phyloP scores from a whole-genome alignment of 495 filamentous ascomycete species.

The Podospora anserina region DNA sequence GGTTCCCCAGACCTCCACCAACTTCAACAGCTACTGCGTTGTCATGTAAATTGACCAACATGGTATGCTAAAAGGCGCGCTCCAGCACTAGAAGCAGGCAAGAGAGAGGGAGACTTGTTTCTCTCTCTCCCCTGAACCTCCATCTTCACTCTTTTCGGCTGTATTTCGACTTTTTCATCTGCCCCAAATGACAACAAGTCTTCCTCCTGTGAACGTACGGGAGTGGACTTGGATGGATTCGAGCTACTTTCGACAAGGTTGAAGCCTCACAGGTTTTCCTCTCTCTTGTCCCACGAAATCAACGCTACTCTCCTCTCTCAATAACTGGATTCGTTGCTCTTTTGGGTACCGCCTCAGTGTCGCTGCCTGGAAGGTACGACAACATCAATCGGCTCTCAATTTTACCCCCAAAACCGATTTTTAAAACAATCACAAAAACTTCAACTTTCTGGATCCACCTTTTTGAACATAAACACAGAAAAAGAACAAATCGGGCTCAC shows the following conservation, averaged over 20 bases:
- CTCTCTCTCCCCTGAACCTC: background rate
- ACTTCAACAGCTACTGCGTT: conserved; percentile 37
- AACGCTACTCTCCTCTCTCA: background rate
- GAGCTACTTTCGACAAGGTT: background rate
- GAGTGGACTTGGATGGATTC: background rate
- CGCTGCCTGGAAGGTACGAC: background rate
- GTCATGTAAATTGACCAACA: conserved; percentile 37
- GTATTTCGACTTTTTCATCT: background rate
- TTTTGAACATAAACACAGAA: background rate
- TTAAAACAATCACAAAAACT: background rate
- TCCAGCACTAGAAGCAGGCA: background rate
- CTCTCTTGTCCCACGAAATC: background rate
- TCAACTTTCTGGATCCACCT: background rate
- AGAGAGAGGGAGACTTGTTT: background rate
- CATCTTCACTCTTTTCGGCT: background rate
- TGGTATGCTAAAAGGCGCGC: conserved; percentile 3
- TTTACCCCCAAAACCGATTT: background rate
- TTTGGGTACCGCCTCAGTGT: background rate
- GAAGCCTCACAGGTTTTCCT: background rate
- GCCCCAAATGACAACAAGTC: background rate
- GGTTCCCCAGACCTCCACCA: conserved; percentile 33
- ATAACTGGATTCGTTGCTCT: background rate
- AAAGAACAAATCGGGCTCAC: background rate
- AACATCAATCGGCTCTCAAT: background rate
- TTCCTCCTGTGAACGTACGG: background rate